phyloP scores from a whole-genome alignment of 768 basidiomycete genomes.

The Suillus spraguei region DNA sequence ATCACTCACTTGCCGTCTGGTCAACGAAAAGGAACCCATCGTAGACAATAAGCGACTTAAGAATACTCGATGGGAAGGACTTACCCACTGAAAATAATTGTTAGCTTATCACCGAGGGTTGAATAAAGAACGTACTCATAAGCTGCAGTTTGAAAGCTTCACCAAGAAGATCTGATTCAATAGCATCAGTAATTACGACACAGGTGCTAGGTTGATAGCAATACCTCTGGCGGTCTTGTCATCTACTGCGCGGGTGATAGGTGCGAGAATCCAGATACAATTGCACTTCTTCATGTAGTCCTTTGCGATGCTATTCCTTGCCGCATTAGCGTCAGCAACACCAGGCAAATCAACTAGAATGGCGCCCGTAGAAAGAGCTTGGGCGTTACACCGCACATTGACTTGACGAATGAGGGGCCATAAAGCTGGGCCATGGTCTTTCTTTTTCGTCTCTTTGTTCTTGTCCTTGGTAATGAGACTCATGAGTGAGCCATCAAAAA shows the following conservation, averaged over 20 bases:
- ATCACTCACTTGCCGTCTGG: slow-evolving; percentile 58
- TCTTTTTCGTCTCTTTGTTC: slow-evolving; percentile 28
- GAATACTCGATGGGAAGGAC: slow-evolving; percentile 16
- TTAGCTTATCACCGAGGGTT: neutral
- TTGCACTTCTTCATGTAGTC: slow-evolving; percentile 68
- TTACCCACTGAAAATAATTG: slow-evolving; percentile 42
- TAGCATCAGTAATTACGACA: neutral
- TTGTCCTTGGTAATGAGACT: slow-evolving; percentile 30
- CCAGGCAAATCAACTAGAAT: slow-evolving; percentile 68
- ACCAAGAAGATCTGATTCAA: slow-evolving; percentile 52
- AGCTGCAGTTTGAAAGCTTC: slow-evolving; percentile 66
- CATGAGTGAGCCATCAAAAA: neutral
- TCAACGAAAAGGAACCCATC: neutral
- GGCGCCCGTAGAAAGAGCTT: slow-evolving; percentile 59
- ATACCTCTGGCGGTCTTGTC: slow-evolving; percentile 63
- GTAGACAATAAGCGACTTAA: neutral
- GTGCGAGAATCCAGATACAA: slow-evolving; percentile 68
- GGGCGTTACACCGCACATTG: slow-evolving; percentile 54
- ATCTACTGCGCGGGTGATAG: slow-evolving; percentile 64
- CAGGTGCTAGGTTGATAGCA: neutral
- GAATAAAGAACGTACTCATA: slow-evolving; percentile 45
- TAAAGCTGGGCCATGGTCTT: slow-evolving; percentile 44
- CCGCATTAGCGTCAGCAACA: slow-evolving; percentile 68
- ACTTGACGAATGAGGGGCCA: slow-evolving; percentile 70
- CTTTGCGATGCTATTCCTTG: slow-evolving; percentile 62